Base-by-base conservation (phyloP, 2,329 filamentous ascomycete species). In the Fusarium pseudoanthophilum region DNA sequence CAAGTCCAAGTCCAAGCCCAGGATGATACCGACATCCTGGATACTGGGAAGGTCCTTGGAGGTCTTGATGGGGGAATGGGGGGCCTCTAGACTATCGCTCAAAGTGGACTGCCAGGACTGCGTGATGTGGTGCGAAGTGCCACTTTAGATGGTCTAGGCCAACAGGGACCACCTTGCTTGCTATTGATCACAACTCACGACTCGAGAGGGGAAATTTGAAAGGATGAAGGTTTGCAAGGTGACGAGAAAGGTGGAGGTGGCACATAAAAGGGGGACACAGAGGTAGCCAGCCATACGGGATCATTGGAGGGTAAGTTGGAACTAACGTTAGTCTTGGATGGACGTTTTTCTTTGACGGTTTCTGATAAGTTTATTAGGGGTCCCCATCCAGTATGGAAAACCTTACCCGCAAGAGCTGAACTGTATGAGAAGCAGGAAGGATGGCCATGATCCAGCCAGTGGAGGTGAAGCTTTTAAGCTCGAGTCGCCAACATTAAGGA, bases 91-190 rank as follows among this genome's bases (percentile, higher is more conserved):
- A 24, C 57, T 40, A 42, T 57, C 65, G 34, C 56, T 72, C 49
- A 30, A 64, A 49, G 55, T 45, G 61, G 45, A 67, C 30, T 51
- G 30, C 30, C 16, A 51, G 26, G 36, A 48, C 36, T 65, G 45
- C 28, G 34, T 51, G 60, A 60, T 57, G 30, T 59, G 48, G 40
- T 64, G 55, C 42, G 42, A 58, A 48, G 64, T 49, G 42, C 40
- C 49, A 72, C 58, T 32, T 40, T 37, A 42, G 42, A 65, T 55
- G 60, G 71, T 46, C 64, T 52, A 51, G 39, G 49, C 20, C 52
- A 49, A 46, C 64, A 74, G 49, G 72, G 66, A 62, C 42, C 40
- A 48, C 57, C 72, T 52, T 62, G 73, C 69, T 49, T 62, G 73
- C 46, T 43, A 68, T 42, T 39, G 34, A 68, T 61, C 61, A 59